A percentile compares a stretch with the other conserved stretches of the same genome.
Conservation (phyloP, 306 rosid species). For the Astragalus glycyphyllos region DNA sequence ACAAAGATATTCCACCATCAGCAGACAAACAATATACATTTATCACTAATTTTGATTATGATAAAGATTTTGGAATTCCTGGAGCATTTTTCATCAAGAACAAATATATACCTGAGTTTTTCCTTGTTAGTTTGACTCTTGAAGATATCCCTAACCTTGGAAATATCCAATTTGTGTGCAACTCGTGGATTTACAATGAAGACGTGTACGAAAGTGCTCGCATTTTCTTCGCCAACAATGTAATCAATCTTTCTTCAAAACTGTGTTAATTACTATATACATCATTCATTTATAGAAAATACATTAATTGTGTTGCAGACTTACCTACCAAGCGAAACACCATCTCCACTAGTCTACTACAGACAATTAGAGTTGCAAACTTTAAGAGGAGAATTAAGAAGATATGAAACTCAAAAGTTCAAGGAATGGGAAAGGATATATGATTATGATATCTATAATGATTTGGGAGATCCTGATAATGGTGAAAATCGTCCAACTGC, state of each 20-base stretch:
- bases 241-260: slow-evolving; percentile 8
- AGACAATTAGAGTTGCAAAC: slow-evolving; percentile 51
- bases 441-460: no score
- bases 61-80: slow-evolving; percentile 52
- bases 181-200: slow-evolving; percentile 42
- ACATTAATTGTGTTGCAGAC: slow-evolving; percentile 42
- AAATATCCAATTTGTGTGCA: slow-evolving; percentile 44
- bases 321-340: slow-evolving; percentile 69
- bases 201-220: slow-evolving; percentile 44
- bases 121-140: slow-evolving; percentile 59
- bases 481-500: slow-evolving; percentile 56
- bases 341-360: slow-evolving; percentile 45
- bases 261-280: no score
- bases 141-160: slow-evolving; percentile 55
- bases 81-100: slow-evolving; percentile 62
- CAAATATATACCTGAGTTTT: slow-evolving; percentile 52
- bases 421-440: no score
- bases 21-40: slow-evolving; percentile 47
- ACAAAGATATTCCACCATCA: slow-evolving; percentile 42
- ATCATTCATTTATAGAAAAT: no score
- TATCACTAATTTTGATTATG: slow-evolving; percentile 52
- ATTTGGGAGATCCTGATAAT: no score
- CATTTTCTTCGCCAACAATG: slow-evolving; percentile 67
- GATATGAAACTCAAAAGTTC: no score
- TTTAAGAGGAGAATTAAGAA: slow-evolving; percentile 52